Conservation (phyloP, 2,329 filamentous ascomycete genomes). For the Fusarium burgessii region DNA sequence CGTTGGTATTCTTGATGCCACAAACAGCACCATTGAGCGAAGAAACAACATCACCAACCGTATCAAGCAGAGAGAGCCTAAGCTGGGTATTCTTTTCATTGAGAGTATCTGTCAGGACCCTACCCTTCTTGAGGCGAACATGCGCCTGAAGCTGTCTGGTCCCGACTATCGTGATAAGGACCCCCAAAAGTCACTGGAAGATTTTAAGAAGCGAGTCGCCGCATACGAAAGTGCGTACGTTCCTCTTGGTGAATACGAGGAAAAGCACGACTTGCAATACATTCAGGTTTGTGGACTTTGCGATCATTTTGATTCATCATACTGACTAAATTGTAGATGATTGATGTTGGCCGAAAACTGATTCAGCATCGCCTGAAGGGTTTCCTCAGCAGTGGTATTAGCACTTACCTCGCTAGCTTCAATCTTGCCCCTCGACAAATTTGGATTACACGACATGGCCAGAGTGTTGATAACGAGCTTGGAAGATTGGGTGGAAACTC, state of each 20-base stretch:
- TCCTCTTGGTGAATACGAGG: slow-evolving; percentile 90
- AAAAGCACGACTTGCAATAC: slow-evolving; percentile 90
- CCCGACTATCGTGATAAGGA: slow-evolving; percentile 97
- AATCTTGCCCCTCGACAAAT: slow-evolving; percentile 96
- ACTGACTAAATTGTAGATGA: slow-evolving; percentile 71
- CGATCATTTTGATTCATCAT: background rate
- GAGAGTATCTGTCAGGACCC: slow-evolving; percentile 93
- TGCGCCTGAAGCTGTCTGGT: slow-evolving; percentile 94
- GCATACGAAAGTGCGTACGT: slow-evolving; percentile 96
- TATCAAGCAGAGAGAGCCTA: slow-evolving; percentile 85
- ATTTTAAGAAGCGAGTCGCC: slow-evolving; percentile 92
- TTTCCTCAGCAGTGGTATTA: slow-evolving; percentile 91
- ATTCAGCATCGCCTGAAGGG: slow-evolving; percentile 91
- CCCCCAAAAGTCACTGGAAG: slow-evolving; percentile 82
- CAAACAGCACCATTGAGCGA: slow-evolving; percentile 92
- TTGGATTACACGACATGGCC: slow-evolving; percentile 96
- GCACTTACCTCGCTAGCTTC: slow-evolving; percentile 96
- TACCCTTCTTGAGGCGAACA: slow-evolving; percentile 90
- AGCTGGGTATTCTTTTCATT: slow-evolving; percentile 91
- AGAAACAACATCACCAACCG: slow-evolving; percentile 85
- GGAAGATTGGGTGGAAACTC: slow-evolving; percentile 95
- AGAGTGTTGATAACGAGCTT: slow-evolving; percentile 86
- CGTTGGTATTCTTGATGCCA: slow-evolving; percentile 95
- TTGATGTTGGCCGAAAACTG: slow-evolving; percentile 95
- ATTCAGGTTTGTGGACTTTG: slow-evolving; percentile 70